Conservation (phyloP, 148 eudicot genomes). For the Rhododendron ferrugineum region DNA sequence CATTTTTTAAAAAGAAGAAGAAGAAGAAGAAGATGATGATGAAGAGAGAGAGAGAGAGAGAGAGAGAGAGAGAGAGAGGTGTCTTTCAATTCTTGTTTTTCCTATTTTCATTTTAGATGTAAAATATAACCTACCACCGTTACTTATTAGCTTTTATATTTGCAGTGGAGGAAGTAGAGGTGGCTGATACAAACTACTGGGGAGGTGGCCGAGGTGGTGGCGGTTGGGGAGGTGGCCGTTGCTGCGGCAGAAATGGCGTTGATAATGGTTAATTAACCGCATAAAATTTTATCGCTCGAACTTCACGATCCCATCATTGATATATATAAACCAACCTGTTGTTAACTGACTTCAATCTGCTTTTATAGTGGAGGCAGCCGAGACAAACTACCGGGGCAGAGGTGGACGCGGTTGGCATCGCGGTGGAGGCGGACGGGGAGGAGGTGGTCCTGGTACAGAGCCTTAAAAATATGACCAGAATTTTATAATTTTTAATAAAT, state of each 20-base stretch:
- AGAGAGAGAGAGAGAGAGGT: background rate
- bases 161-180: background rate
- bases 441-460: background rate
- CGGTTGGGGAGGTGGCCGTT: background rate
- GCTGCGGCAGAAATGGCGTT: background rate
- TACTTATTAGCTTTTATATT: background rate
- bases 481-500: background rate
- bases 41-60: background rate
- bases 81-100: background rate
- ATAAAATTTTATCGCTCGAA: background rate
- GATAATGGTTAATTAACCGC: background rate
- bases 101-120: background rate
- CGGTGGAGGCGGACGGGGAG: background rate
- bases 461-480: background rate
- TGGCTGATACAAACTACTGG: background rate
- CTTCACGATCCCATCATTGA: background rate
- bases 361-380: background rate
- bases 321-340: background rate
- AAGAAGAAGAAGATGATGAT: no score
- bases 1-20: background rate
- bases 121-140: background rate
- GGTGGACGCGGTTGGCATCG: no score
- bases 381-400: background rate
- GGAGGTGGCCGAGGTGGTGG: background rate
- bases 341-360: background rate